Base-by-base conservation (phyloP, 2,329 filamentous ascomycete genomes). In the Sporothrix brasiliensis region DNA sequence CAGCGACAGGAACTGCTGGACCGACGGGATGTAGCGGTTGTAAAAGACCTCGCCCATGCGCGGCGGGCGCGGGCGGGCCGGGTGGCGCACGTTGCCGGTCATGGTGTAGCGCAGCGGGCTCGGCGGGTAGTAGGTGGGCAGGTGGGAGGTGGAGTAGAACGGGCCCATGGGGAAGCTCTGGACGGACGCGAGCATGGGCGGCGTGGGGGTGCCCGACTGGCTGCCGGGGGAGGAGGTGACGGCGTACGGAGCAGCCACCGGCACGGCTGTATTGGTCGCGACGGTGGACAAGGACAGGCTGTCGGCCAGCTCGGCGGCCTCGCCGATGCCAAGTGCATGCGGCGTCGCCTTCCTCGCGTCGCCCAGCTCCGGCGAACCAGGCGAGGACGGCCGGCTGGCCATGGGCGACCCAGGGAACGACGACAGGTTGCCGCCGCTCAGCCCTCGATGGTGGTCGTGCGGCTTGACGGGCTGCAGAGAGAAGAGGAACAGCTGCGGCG, bases 11-110 rank as follows among this genome's bases (percentile, higher is more conserved):
- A 94, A 97, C 78, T 96, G 92, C 6, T 87, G 87, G 1, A 94
- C 82, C 61, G 91, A 94, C 0, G 92, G 92, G 19, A 98, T 84
- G 78, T 91, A 97, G 69, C 95, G 91, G 0, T 89, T 91, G 79
- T 99, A 99, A 76, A 99, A 94, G 0, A 92, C 88, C 76, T 97
- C 93, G 16, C 93, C 93, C 84, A 97, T 93, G 2, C 92, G 89
- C 1, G 93, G 92, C 0, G 94, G 93, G 78, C 96, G 97, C 1
- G 92, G 91, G 0, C 95, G 89, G 54, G 96, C 83, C 0, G 95
- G 95, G 77, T 99, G 95, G 0, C 93, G 90, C 60, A 94, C 83
- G 71, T 90, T 87, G 77, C 92, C 89, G 2, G 92, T 94, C 73
- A 91, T 89, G 4, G 87, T 90, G 78, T 94, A 97, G 75, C 94